phyloP scores from a whole-genome alignment of 2,329 filamentous ascomycete genomes.

The Microdochium paspali region DNA sequence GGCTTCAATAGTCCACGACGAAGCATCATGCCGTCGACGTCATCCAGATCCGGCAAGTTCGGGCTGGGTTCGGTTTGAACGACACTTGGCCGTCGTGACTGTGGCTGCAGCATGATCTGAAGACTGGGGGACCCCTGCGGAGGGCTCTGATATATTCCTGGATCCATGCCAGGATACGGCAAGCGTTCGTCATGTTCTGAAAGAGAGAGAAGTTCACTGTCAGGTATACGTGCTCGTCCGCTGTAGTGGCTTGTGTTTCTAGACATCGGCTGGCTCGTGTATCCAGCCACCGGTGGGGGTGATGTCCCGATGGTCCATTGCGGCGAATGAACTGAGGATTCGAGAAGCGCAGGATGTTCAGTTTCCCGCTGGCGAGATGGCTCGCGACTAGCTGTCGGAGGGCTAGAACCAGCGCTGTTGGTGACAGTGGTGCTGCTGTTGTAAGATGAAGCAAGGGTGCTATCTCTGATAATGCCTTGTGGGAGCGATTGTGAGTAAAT shows the following conservation, averaged over 20 bases:
- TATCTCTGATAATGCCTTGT: too few species aligned
- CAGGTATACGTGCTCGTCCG: constrained; percentile 16
- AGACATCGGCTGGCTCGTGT: constrained; percentile 41
- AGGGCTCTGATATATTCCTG: neutral
- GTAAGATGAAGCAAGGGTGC: too few species aligned
- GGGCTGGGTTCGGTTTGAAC: constrained; percentile 36
- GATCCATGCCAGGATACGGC: neutral
- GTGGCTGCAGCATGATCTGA: constrained; percentile 15
- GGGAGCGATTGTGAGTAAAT: too few species aligned
- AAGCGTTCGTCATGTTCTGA: constrained; percentile 1
- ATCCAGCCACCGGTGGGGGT: constrained; percentile 23
- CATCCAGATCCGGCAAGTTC: constrained; percentile 16
- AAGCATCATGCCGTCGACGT: constrained; percentile 10
- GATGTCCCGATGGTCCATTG: constrained; percentile 6
- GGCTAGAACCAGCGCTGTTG: too few species aligned
- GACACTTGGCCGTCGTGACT: constrained; percentile 24
- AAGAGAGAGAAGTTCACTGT: constrained; percentile 3
- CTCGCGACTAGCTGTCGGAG: constrained; percentile 4
- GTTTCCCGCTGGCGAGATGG: constrained; percentile 10
- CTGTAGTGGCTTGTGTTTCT: constrained; percentile 33
- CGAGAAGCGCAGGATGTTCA: constrained; percentile 9
- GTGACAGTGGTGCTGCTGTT: too few species aligned
- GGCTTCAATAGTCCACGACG: constrained; percentile 1
- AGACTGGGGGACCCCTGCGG: constrained; percentile 10
- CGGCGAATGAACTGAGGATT: constrained; percentile 14